Base-by-base conservation (phyloP, 1,284 basidiomycete species). In the Hypsizygus ulmarius region DNA sequence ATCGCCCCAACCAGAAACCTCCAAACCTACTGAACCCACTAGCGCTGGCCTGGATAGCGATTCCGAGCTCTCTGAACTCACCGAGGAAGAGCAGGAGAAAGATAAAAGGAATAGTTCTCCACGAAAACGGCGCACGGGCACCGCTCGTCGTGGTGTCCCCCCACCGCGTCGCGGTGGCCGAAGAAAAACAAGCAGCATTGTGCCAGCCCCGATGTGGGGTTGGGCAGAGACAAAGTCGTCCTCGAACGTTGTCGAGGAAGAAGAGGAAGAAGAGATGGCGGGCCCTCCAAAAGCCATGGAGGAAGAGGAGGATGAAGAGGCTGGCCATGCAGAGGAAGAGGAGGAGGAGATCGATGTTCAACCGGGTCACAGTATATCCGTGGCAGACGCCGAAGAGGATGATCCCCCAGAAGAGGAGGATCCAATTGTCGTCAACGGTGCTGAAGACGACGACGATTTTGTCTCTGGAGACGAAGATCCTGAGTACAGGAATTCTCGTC, bases 51-150 rank as follows among this genome's bases (percentile, higher is more conserved):
- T 83, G 57, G 79, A 81, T 66, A 78, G 75, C 56, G 82, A 77
- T 62, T 88, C 86, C 11, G 87, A 89, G 67, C 79, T 89, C 52
- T 88, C 86, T 43, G 86, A 88, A 64, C 79, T 89, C 62, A 89
- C 86, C 28, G 86, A 89, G 60, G 86, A 88, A 60, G 87, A 89
- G 57, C 78, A 83, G 56, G 82, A 83, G 54, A 49, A 56, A 41
- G 60, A 63, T 47, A 60, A 63, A 47, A 56, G 59, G 52, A 40
- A 52, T 30, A 59, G 54, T 32, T 45, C 53, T 51, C 51, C 41
- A 29, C 50, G 40, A 16, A 52, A 47, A 40, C 45, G 49, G 25
- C 40, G 34, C 27, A 53, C 50, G 27, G 39, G 41, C 29, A 27
- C 35, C 46, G 44, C 52, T 39, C 54, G 56, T 40, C 53, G 58